These are phyloP conservation scores for Dioscorea alata DNA, from an alignment of 106 monocot species.

Conservation along the genomic window DNA sequence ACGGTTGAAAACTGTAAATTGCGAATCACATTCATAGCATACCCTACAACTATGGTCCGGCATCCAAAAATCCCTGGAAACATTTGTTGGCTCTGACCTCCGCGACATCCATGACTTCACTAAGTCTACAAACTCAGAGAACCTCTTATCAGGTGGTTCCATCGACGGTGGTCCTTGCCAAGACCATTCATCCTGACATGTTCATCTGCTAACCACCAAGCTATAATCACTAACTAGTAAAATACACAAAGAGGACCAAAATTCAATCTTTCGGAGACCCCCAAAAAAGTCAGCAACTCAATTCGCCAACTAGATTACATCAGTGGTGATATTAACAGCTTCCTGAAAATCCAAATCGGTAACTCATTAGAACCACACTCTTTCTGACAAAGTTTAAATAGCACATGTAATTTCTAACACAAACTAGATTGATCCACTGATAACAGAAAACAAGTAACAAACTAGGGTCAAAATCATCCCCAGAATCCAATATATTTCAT, in stretches of 20 bases:
- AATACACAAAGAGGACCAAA: not conserved
- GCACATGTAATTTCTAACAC: not conserved
- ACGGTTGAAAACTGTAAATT: conserved; percentile 79
- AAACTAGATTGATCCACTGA: not conserved
- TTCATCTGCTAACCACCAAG: conserved; percentile 10
- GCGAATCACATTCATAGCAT: conserved; percentile 83
- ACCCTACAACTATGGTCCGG: conserved; percentile 80
- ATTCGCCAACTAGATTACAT: not conserved
- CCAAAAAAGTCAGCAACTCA: not conserved
- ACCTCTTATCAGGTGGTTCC: conserved; percentile 31
- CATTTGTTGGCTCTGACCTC: conserved; percentile 45
- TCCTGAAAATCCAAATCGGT: not conserved
- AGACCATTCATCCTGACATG: conserved; percentile 25
- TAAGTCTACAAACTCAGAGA: conserved; percentile 40
- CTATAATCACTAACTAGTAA: not conserved
- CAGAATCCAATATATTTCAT: too few relatives aligned
- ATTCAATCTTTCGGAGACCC: not conserved
- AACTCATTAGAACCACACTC: not conserved
- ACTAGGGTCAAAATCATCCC: too few relatives aligned
- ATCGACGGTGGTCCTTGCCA: conserved; percentile 9
- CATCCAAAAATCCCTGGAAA: conserved; percentile 92
- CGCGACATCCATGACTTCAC: conserved; percentile 70
- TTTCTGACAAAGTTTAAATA: not conserved
- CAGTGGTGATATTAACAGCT: not conserved
- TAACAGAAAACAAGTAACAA: not conserved